Conservation (phyloP, 352 stramenopile genomes). For the Phytophthora rubi region DNA sequence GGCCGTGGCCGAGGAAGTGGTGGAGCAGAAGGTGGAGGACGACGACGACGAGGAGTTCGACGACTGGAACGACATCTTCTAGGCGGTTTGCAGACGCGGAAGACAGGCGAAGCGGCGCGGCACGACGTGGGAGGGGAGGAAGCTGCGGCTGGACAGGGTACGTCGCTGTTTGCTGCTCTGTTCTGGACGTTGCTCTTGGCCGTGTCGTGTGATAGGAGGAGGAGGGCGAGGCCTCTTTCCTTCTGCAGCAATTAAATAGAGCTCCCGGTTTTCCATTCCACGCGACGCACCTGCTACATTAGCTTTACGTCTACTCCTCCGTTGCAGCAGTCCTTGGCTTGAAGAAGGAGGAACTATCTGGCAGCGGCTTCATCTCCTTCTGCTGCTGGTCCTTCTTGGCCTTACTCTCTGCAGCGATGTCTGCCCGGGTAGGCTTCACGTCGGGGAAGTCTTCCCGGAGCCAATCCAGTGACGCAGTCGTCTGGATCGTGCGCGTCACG, state of each 20-base stretch:
- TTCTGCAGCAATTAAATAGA: constrained; percentile 41
- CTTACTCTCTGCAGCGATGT: constrained; percentile 20
- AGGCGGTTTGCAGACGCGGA: constrained; percentile 29
- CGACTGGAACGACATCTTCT: constrained; percentile 91
- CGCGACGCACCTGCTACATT: constrained; percentile 13
- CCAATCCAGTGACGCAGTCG: constrained; percentile 80
- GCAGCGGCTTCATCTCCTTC: constrained; percentile 27
- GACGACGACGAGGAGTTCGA: constrained; percentile 83
- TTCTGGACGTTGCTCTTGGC: constrained; percentile 9
- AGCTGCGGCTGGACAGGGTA: constrained; percentile 7
- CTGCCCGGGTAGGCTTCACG: constrained; percentile 37
- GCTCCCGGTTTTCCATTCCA: constrained; percentile 24
- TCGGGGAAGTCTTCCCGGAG: constrained; percentile 87
- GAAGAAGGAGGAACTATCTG: constrained; percentile 64
- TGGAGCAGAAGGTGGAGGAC: constrained; percentile 69
- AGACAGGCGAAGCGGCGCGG: constrained; percentile 14
- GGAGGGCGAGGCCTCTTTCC: not conserved
- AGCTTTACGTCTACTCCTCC: constrained; percentile 23
- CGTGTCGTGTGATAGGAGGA: constrained; percentile 7
- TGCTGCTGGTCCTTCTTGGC: constrained; percentile 34
- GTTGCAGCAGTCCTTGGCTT: constrained; percentile 22
- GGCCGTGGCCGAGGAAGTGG: constrained; percentile 70
- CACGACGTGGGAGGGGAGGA: constrained; percentile 3
- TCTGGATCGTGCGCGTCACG: constrained; percentile 81
- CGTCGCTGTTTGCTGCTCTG: constrained; percentile 14